A percentile compares a stretch with the other conserved stretches of the same genome.
phyloP scores from a whole-genome alignment of 352 stramenopile species.

The Phytopythium helicoides region DNA sequence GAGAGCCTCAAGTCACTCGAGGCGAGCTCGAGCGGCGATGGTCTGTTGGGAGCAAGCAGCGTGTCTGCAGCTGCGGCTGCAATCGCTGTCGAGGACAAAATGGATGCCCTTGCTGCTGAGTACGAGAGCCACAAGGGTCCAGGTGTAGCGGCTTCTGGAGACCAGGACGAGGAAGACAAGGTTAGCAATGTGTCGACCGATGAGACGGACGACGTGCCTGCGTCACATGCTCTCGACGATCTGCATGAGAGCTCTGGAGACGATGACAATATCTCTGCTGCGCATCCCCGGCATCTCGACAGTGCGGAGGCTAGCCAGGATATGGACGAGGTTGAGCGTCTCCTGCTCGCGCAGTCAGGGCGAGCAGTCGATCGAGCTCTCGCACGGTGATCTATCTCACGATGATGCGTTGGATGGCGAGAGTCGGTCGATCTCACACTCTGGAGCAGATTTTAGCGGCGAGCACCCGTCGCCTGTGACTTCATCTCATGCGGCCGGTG shows the following conservation, averaged over 20 bases:
- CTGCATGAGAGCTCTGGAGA: too few species aligned
- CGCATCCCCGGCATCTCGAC: conserved; percentile 1
- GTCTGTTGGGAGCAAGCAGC: background rate
- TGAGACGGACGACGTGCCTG: conserved; percentile 11
- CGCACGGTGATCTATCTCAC: background rate
- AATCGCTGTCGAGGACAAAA: conserved; percentile 5
- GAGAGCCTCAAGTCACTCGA: background rate
- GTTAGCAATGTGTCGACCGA: conserved; percentile 28
- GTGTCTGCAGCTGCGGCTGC: background rate
- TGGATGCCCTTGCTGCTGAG: background rate
- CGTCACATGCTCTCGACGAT: background rate
- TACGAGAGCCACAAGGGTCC: conserved; percentile 4
- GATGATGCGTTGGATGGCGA: too few species aligned
- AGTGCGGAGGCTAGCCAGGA: conserved; percentile 10
- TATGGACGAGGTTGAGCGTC: conserved; percentile 14
- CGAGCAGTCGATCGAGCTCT: conserved; percentile 21
- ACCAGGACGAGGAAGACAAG: conserved; percentile 31
- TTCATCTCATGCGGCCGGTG: conserved; percentile 1
- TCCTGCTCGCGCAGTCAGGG: conserved; percentile 7
- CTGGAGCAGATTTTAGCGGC: conserved; percentile 18
- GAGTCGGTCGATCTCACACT: background rate
- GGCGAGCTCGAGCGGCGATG: background rate
- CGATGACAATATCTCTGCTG: background rate
- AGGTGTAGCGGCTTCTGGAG: conserved; percentile 12
- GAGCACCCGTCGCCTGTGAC: conserved; percentile 10